Base-by-base conservation (phyloP, 768 basidiomycete genomes). In the Pleurotus tuoliensis region DNA sequence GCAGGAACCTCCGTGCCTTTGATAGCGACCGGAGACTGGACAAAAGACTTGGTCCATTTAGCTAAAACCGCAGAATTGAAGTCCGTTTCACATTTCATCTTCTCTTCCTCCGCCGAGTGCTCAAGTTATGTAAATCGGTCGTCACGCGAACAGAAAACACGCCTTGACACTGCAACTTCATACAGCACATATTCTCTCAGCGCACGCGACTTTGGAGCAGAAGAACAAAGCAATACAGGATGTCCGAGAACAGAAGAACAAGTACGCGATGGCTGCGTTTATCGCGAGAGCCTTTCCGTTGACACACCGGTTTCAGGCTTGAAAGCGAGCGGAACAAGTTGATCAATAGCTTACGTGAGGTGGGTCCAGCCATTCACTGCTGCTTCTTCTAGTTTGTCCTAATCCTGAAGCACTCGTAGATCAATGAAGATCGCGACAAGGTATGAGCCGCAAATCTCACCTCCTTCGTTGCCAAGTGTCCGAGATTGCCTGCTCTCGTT, bases 21-120 rank as follows among this genome's bases (percentile, higher is more conserved):
- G 50, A 78, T 93, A 48, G 89, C 91, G 3, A 86, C 83, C 16
- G 91, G 90, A 7, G 90, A 92, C 69, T 93, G 91, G 91, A 91
- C 89, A 24, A 88, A 87, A 63, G 88, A 91, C 69, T 79, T 93
- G 43, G 87, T 93, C 30, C 88, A 92, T 52, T 79, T 93, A 9
- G 91, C 91, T 5, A 92, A 90, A 73, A 90, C 88, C 1, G 91
- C 91, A 7, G 91, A 93, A 67, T 79, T 93, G 64, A 93, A 93
- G 91, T 93, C 68, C 63, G 88, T 81, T 20, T 39, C 47, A 46
- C 41, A 20, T 55, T 50, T 22, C 49, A 47, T 56, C n/a, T 34
- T 30, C 30, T 34, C 30, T 34, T 34, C 30, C 30, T 11, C 30
- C 8, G 30, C 8, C 9, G 30, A 43, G 39, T 53, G 60, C 52